Evolutionary conservation across 2,329 filamentous ascomycete species (phyloP).

Genomic region (Neonectria punicea): DNA sequence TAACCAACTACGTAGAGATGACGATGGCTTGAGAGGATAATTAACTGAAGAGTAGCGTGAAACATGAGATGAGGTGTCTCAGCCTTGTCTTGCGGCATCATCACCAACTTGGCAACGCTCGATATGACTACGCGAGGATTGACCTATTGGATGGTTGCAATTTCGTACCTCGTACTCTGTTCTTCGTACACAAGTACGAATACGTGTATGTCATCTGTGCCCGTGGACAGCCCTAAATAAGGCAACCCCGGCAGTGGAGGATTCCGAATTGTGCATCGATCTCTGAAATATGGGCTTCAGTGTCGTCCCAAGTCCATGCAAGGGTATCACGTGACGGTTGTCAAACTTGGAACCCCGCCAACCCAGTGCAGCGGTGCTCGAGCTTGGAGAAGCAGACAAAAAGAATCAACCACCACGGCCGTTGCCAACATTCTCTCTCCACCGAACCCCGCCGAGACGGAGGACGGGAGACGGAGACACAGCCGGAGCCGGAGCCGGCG

Average conservation of each 20-base stretch:
- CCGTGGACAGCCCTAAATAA: background rate
- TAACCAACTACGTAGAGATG: background rate
- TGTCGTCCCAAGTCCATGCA: background rate
- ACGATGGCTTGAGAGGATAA: background rate
- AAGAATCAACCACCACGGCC: slow-evolving; percentile 46
- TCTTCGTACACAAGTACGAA: background rate
- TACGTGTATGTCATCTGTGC: background rate
- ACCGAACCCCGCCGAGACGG: slow-evolving; percentile 28
- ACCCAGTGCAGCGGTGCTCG: slow-evolving; percentile 15
- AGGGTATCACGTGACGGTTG: slow-evolving; percentile 33
- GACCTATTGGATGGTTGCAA: too few relatives aligned
- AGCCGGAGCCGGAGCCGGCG: background rate
- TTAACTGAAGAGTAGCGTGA: background rate
- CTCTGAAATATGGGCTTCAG: background rate
- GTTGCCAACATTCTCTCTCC: slow-evolving; percentile 39
- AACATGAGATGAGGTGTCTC: background rate
- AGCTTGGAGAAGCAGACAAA: slow-evolving; percentile 44
- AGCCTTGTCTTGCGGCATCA: slow-evolving; percentile 1
- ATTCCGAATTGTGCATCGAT: background rate
- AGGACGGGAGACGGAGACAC: slow-evolving; percentile 10
- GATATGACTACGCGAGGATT: background rate
- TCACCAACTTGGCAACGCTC: background rate
- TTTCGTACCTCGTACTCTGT: background rate
- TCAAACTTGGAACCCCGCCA: slow-evolving; percentile 11
- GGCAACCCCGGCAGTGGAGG: background rate